These are phyloP conservation scores for Kwoniella sp. DNA, from an alignment of 768 basidiomycete genomes.

Conservation along the genomic window DNA sequence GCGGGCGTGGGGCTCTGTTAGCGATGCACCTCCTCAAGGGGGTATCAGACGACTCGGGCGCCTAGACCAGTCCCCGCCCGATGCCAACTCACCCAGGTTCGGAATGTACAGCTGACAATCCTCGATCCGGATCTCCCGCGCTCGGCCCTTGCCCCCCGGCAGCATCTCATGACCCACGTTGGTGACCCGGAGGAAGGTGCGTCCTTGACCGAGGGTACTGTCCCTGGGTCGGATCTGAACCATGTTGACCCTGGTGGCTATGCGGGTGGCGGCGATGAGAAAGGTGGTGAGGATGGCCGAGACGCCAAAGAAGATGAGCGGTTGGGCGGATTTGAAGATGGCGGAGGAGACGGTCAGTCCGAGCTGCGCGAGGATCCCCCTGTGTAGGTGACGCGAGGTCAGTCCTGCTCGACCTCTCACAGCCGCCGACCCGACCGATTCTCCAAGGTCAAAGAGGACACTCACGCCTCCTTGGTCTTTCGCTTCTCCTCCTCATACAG, in stretches of 20 bases:
- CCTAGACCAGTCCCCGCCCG: too few species aligned
- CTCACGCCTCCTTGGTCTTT: slow-evolving; percentile 6
- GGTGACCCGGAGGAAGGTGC: slow-evolving; percentile 11
- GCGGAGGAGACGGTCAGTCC: slow-evolving; percentile 1
- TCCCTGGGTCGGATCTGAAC: slow-evolving; percentile 7
- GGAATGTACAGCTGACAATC: slow-evolving; percentile 14
- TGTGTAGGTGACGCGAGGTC: neutral
- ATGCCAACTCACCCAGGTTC: slow-evolving; percentile 8
- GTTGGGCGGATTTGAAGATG: slow-evolving; percentile 9
- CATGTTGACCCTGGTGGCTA: slow-evolving; percentile 16
- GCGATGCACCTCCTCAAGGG: neutral
- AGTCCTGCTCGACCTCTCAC: too few species aligned
- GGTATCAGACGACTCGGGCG: too few species aligned
- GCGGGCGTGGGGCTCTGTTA: neutral
- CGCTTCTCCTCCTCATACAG: neutral
- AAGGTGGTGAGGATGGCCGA: neutral
- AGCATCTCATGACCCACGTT: slow-evolving; percentile 22
- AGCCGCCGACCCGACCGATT: too few species aligned
- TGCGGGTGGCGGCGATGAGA: slow-evolving; percentile 6
- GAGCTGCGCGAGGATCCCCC: slow-evolving; percentile 2
- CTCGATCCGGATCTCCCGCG: slow-evolving; percentile 14
- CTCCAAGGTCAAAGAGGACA: too few species aligned
- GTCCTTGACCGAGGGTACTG: neutral
- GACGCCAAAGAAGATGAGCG: slow-evolving; percentile 3
- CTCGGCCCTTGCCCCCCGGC: neutral